These are phyloP conservation scores for Cyberlindnera euphorbiae DNA, from an alignment of 805 yeast genomes.

Conservation along the genomic window DNA sequence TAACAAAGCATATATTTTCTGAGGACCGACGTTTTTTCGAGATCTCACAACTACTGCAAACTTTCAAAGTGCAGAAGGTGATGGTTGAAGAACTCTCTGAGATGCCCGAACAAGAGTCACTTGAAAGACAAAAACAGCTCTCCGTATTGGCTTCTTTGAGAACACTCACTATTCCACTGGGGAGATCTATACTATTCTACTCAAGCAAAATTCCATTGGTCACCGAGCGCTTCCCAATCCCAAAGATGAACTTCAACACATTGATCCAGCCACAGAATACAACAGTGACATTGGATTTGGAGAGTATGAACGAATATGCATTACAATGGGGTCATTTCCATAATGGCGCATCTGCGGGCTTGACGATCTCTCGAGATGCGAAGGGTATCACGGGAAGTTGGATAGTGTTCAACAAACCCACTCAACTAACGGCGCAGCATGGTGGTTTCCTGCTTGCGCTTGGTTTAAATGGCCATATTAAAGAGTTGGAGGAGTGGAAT, in stretches of 20 bases:
- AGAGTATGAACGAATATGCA: slow-evolving; percentile 42
- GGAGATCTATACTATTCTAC: slow-evolving; percentile 69
- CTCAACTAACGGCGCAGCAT: slow-evolving; percentile 62
- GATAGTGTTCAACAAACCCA: slow-evolving; percentile 83
- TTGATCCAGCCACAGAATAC: slow-evolving; percentile 61
- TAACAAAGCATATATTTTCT: slow-evolving; percentile 70
- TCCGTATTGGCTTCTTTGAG: slow-evolving; percentile 62
- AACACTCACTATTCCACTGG: slow-evolving; percentile 71
- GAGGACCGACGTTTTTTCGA: slow-evolving; percentile 78
- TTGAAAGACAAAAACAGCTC: slow-evolving; percentile 50
- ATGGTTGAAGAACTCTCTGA: slow-evolving; percentile 23
- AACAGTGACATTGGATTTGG: slow-evolving; percentile 56
- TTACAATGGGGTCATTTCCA: slow-evolving; percentile 86
- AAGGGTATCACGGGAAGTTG: slow-evolving; percentile 80
- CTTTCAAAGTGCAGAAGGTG: slow-evolving; percentile 59
- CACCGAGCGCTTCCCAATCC: slow-evolving; percentile 80
- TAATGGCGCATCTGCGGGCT: slow-evolving; percentile 85
- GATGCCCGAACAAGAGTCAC: slow-evolving; percentile 51
- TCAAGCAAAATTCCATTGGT: slow-evolving; percentile 70
- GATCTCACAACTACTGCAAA: slow-evolving; percentile 64
- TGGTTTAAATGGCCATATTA: slow-evolving; percentile 87
- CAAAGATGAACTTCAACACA: slow-evolving; percentile 66
- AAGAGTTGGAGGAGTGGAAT: slow-evolving; percentile 89
- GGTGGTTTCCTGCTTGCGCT: slow-evolving; percentile 93
- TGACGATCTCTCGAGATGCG: slow-evolving; percentile 64